A percentile compares a stretch with the other conserved stretches of the same genome.
Evolutionary conservation across 1,139 yeast genomes (phyloP).

Genomic region (Blastobotrys elegans): DNA sequence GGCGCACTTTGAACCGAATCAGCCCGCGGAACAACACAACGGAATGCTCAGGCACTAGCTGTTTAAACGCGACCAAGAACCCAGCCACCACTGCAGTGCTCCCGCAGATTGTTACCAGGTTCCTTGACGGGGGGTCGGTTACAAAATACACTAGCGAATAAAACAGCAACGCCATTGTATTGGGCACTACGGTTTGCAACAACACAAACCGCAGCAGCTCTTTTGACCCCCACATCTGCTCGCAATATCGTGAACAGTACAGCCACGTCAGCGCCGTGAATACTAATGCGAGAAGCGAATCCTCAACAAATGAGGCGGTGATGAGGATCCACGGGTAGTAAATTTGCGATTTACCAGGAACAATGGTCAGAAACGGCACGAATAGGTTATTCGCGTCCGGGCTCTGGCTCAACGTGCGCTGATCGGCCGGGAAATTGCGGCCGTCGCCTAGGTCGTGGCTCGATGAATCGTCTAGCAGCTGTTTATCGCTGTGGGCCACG

Average conservation of each 20-base stretch:
- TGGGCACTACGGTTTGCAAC: slow-evolving; percentile 57
- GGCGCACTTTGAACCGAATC: slow-evolving; percentile 59
- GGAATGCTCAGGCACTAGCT: slow-evolving; percentile 83
- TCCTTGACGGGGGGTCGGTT: slow-evolving; percentile 9
- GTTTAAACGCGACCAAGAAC: slow-evolving; percentile 80
- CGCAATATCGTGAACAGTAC: slow-evolving; percentile 51
- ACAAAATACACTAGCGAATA: slow-evolving; percentile 13
- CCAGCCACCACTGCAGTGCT: slow-evolving; percentile 68
- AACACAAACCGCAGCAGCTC: slow-evolving; percentile 58
- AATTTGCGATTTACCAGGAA: slow-evolving; percentile 53
- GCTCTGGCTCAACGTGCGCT: slow-evolving; percentile 5
- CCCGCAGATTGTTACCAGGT: slow-evolving; percentile 52
- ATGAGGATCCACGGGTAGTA: slow-evolving; percentile 71
- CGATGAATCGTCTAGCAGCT: slow-evolving; percentile 8
- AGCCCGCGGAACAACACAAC: slow-evolving; percentile 60
- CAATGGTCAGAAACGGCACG: slow-evolving; percentile 62
- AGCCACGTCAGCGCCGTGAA: slow-evolving; percentile 47
- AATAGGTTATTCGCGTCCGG: slow-evolving; percentile 35
- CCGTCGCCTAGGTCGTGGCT: slow-evolving; percentile 16
- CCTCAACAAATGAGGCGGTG: slow-evolving; percentile 70
- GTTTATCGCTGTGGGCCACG: slow-evolving; percentile 11
- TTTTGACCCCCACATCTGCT: slow-evolving; percentile 51
- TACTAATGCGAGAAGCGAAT: slow-evolving; percentile 46
- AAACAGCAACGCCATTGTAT: slow-evolving; percentile 23
- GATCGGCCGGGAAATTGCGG: slow-evolving; percentile 18